Percentiles rank a stretch among this genome's conserved stretches.
These are phyloP conservation scores for Quercus parvula DNA, from an alignment of 306 rosid genomes.

Conservation along the genomic window DNA sequence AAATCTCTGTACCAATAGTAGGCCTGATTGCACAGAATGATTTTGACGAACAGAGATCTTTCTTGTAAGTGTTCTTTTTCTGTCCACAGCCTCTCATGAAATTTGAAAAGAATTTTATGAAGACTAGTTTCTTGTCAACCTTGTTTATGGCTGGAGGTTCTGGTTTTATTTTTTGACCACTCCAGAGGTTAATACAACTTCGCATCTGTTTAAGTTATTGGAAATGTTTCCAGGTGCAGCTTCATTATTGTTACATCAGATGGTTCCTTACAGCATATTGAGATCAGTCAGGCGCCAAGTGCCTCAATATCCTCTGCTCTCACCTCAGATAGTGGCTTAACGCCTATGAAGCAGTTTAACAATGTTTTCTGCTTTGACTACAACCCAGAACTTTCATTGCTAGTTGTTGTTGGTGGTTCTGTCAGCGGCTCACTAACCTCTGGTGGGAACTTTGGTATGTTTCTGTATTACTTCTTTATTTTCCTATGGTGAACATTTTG, in stretches of 20 bases:
- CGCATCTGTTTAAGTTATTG: slow-evolving; percentile 27
- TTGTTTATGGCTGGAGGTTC: slow-evolving; percentile 19
- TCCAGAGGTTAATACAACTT: slow-evolving; percentile 8
- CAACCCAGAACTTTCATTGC: slow-evolving; percentile 59
- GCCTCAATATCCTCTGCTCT: slow-evolving; percentile 39
- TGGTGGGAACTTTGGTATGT: slow-evolving; percentile 49
- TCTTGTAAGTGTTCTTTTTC: slow-evolving; percentile 52
- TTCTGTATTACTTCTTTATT: slow-evolving; percentile 17
- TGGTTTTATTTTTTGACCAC: slow-evolving; percentile 15
- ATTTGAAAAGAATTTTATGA: slow-evolving; percentile 1
- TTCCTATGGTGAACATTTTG: slow-evolving; percentile 4
- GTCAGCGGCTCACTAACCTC: slow-evolving; percentile 26
- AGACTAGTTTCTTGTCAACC: slow-evolving; percentile 8
- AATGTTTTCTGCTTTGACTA: slow-evolving; percentile 53
- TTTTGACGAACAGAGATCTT: slow-evolving; percentile 41
- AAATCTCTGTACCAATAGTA: slow-evolving; percentile 60
- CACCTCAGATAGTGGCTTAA: slow-evolving; percentile 38
- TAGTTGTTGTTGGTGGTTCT: slow-evolving; percentile 49
- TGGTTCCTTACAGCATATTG: slow-evolving; percentile 75
- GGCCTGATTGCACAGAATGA: slow-evolving; percentile 48
- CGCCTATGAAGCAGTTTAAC: slow-evolving; percentile 35
- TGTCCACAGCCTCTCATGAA: slow-evolving; percentile 10
- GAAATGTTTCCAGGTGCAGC: slow-evolving; percentile 62
- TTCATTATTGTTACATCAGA: slow-evolving; percentile 67
- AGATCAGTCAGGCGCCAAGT: slow-evolving; percentile 63